These are phyloP conservation scores for Aspergillus biplanus DNA, from an alignment of 495 filamentous ascomycete species.

Conservation along the genomic window DNA sequence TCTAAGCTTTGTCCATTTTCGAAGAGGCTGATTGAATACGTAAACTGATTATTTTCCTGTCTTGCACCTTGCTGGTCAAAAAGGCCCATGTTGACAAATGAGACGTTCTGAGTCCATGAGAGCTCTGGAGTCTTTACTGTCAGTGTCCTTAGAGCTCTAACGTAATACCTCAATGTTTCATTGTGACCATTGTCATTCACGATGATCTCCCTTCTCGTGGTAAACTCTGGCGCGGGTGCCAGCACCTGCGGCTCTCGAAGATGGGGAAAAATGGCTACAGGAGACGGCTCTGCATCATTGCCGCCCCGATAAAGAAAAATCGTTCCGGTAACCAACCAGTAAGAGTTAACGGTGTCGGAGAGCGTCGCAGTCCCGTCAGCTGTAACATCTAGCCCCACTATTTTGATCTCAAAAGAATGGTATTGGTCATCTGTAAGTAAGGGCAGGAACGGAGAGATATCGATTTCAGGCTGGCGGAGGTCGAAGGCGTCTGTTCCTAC, in stretches of 20 bases:
- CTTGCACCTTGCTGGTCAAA: slow-evolving; percentile 61
- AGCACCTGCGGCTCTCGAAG: slow-evolving; percentile 30
- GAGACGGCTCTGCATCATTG: slow-evolving; percentile 41
- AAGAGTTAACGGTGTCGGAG: slow-evolving; percentile 63
- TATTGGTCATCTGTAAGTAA: slow-evolving; percentile 63
- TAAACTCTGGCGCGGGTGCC: slow-evolving; percentile 47
- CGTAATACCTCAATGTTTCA: slow-evolving; percentile 61
- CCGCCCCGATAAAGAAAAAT: slow-evolving; percentile 74
- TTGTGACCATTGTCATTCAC: slow-evolving; percentile 58
- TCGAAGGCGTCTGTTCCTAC: slow-evolving; percentile 87
- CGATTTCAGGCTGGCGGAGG: slow-evolving; percentile 78
- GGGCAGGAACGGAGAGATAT: slow-evolving; percentile 78
- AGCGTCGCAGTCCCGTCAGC: slow-evolving; percentile 50
- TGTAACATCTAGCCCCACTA: slow-evolving; percentile 63
- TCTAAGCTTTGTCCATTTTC: slow-evolving; percentile 25
- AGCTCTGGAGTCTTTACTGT: slow-evolving; percentile 51
- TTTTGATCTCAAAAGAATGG: slow-evolving; percentile 73
- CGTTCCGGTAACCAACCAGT: slow-evolving; percentile 85
- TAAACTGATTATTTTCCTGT: slow-evolving; percentile 65
- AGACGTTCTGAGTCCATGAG: slow-evolving; percentile 67
- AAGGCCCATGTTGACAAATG: slow-evolving; percentile 60
- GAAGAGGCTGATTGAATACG: slow-evolving; percentile 49
- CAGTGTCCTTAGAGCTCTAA: slow-evolving; percentile 60
- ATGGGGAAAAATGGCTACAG: background rate
- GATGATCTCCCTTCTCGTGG: slow-evolving; percentile 41